Conservation (phyloP, 768 basidiomycete genomes). For the Lactarius indigo region DNA sequence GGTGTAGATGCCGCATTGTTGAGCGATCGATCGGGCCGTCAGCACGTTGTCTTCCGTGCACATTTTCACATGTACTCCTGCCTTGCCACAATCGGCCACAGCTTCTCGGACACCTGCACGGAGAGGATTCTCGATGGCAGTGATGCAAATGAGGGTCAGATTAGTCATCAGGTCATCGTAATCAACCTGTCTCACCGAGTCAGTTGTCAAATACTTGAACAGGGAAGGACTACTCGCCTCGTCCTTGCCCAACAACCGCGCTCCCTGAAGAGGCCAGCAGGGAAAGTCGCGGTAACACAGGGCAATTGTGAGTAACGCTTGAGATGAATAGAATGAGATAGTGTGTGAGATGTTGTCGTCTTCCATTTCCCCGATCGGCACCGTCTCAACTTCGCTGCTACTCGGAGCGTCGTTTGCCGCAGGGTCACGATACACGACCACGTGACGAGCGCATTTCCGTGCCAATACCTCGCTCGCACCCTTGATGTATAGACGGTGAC, state of each 20-base stretch:
- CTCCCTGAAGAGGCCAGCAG: constrained; percentile 72
- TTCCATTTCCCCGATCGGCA: constrained; percentile 59
- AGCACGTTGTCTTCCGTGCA: constrained; percentile 97
- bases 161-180: constrained; percentile 67
- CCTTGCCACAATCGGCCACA: constrained; percentile 82
- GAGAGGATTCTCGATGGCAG: constrained; percentile 95
- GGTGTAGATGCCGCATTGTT: constrained; percentile 93
- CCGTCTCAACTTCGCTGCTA: constrained; percentile 46
- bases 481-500: constrained; percentile 76
- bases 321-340: constrained; percentile 97
- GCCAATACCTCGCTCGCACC: constrained; percentile 93
- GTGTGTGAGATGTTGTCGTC: constrained; percentile 84
- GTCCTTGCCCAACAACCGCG: constrained; percentile 39
- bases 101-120: constrained; percentile 87
- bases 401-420: constrained; percentile 28
- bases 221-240: constrained; percentile 45
- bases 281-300: constrained; percentile 89
- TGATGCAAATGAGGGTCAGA: constrained; percentile 82
- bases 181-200: constrained; percentile 44
- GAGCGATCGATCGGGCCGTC: constrained; percentile 90
- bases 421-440: constrained; percentile 53
- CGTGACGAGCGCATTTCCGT: constrained; percentile 67
- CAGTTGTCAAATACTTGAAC: constrained; percentile 15
- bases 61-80: constrained; percentile 96
- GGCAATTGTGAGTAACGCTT: constrained; percentile 91